Evolutionary conservation across 306 rosid species (phyloP).

Genomic region (Cucumis cinereus): DNA sequence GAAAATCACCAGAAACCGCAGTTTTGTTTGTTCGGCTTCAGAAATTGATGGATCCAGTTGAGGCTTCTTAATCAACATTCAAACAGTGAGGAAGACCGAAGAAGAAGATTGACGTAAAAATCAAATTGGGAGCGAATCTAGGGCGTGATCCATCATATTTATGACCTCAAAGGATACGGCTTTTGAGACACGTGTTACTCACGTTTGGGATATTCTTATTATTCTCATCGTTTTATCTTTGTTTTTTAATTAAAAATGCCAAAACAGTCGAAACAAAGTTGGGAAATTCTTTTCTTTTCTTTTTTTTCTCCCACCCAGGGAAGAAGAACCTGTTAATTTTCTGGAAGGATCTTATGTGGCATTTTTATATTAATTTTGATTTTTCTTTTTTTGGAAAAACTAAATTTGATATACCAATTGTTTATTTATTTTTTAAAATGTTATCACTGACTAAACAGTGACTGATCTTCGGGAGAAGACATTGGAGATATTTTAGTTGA

Average conservation of each 20-base stretch:
- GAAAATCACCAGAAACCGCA: background rate
- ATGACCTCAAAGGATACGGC: background rate
- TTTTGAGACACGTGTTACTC: conserved; percentile 2
- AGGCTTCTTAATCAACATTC: background rate
- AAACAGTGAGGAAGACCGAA: background rate
- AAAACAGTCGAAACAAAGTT: background rate
- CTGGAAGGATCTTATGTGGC: background rate
- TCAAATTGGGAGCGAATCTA: conserved; percentile 6
- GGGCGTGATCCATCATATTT: background rate
- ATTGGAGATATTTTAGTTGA: background rate
- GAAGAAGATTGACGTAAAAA: background rate
- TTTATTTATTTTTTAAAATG: background rate
- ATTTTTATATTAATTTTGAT: background rate
- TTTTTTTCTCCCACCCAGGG: background rate
- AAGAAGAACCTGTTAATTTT: background rate
- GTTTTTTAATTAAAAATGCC: background rate
- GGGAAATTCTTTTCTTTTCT: background rate
- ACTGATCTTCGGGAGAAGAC: background rate
- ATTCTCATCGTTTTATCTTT: background rate
- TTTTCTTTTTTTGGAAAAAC: background rate
- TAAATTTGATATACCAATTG: background rate
- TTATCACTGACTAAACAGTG: background rate
- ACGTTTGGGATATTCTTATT: background rate
- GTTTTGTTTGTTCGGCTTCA: background rate
- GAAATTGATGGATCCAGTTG: background rate